Conservation (phyloP, 2,329 filamentous ascomycete genomes). For the Sporothrix globosa region DNA sequence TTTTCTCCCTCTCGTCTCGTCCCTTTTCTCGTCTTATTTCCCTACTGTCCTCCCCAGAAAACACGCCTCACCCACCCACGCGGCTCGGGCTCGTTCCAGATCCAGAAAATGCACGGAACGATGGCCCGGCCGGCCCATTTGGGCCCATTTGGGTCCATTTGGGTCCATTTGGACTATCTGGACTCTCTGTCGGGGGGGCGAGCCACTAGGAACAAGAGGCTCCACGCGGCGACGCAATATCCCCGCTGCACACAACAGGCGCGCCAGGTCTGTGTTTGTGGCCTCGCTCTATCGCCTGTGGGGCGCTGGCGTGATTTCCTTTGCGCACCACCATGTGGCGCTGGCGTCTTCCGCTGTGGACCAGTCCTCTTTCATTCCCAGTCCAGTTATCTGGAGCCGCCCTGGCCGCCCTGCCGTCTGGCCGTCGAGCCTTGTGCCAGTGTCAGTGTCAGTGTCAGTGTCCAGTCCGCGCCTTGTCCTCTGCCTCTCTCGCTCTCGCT, state of each 20-base stretch:
- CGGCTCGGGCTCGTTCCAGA: conserved; percentile 33
- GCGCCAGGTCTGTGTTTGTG: too few relatives aligned
- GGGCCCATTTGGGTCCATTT: neutral
- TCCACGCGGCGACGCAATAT: neutral
- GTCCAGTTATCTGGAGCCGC: conserved; percentile 23
- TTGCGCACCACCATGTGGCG: too few relatives aligned
- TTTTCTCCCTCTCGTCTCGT: neutral
- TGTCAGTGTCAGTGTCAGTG: too few relatives aligned
- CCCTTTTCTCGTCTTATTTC: neutral
- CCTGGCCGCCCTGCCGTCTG: conserved; percentile 29
- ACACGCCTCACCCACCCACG: neutral
- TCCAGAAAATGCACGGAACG: conserved; percentile 32
- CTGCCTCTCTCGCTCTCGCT: neutral
- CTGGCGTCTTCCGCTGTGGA: too few relatives aligned
- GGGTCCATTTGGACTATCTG: neutral
- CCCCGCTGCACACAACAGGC: too few relatives aligned
- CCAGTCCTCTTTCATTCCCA: neutral
- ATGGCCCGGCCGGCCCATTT: conserved; percentile 37
- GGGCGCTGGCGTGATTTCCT: conserved; percentile 1
- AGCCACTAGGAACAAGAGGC: neutral
- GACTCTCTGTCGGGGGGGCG: neutral
- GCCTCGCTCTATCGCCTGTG: neutral
- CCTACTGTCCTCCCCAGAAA: neutral
- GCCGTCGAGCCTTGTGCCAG: conserved; percentile 15
- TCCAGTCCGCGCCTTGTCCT: neutral